These are phyloP conservation scores for Blastobotrys capitulatus DNA, from an alignment of 1,139 yeast species.

Conservation along the genomic window DNA sequence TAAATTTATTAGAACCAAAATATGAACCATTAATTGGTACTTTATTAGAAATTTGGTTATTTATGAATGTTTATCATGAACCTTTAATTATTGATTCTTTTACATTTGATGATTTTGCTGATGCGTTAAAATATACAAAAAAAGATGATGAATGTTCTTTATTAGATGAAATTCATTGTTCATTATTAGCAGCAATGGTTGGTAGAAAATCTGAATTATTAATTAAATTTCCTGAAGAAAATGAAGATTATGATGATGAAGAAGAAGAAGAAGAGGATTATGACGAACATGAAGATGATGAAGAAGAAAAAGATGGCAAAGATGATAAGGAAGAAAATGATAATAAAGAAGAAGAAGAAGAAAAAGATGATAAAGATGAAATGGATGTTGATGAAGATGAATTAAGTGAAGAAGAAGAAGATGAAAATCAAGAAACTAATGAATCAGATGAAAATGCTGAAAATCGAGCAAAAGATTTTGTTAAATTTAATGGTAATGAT, in stretches of 20 bases:
- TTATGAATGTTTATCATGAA: slow-evolving; percentile 63
- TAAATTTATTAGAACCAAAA: slow-evolving; percentile 10
- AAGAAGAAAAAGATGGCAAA: slow-evolving; percentile 15
- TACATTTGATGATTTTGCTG: slow-evolving; percentile 73
- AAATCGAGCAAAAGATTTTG: slow-evolving; percentile 36
- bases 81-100: slow-evolving; percentile 63
- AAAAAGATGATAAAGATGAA: slow-evolving; percentile 20
- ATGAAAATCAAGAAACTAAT: slow-evolving; percentile 10
- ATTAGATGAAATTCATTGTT: slow-evolving; percentile 69
- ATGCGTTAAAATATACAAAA: slow-evolving; percentile 48
- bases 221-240: slow-evolving; percentile 40
- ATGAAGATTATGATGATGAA: slow-evolving; percentile 32
- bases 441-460: slow-evolving; percentile 16
- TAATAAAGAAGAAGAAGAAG: slow-evolving; percentile 18
- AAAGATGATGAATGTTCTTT: slow-evolving; percentile 48
- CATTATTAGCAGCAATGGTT: slow-evolving; percentile 34
- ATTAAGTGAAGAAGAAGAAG: slow-evolving; percentile 16
- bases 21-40: slow-evolving; percentile 21
- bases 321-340: slow-evolving; percentile 22
- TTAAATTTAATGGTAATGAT: slow-evolving; percentile 55
- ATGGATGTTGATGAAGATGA: slow-evolving; percentile 14
- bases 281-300: slow-evolving; percentile 20
- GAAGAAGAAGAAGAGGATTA: slow-evolving; percentile 25
- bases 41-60: slow-evolving; percentile 63
- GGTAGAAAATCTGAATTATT: slow-evolving; percentile 28